Conservation (phyloP, 768 basidiomycete genomes). For the Boletus barrowsii region DNA sequence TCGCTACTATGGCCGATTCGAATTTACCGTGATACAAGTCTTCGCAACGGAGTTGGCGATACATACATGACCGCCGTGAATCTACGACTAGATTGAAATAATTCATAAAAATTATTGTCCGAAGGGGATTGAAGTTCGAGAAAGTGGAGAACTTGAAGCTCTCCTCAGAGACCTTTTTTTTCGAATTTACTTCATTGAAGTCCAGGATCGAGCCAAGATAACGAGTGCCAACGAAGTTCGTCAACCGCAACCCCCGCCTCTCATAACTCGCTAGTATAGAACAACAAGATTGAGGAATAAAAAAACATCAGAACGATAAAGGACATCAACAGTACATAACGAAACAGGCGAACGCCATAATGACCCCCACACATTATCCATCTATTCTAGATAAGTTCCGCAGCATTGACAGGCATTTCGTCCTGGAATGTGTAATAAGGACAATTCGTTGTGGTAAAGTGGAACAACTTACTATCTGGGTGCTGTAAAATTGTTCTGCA, state of each 20-base stretch:
- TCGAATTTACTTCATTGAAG: background rate
- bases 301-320: slow-evolving; percentile 2
- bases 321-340: slow-evolving; percentile 17
- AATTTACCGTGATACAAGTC: background rate
- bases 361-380: background rate
- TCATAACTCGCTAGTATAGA: background rate
- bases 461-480: slow-evolving; percentile 68
- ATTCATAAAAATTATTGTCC: too few species aligned
- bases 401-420: slow-evolving; percentile 99
- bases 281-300: slow-evolving; percentile 3
- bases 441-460: background rate
- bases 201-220: background rate
- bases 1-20: background rate
- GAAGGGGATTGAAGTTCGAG: too few species aligned
- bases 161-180: too few species aligned
- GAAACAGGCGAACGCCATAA: slow-evolving; percentile 5
- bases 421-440: slow-evolving; percentile 53
- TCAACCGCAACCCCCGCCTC: too few species aligned
- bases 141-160: too few species aligned
- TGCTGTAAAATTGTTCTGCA: slow-evolving; percentile 93
- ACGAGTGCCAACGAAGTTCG: too few species aligned
- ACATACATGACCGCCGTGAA: too few species aligned
- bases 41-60: too few species aligned
- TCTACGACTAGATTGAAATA: too few species aligned
- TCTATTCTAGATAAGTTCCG: slow-evolving; percentile 78